Base-by-base conservation (phyloP, 2,329 filamentous ascomycete genomes). In the Emmonsiellopsis sp. region DNA sequence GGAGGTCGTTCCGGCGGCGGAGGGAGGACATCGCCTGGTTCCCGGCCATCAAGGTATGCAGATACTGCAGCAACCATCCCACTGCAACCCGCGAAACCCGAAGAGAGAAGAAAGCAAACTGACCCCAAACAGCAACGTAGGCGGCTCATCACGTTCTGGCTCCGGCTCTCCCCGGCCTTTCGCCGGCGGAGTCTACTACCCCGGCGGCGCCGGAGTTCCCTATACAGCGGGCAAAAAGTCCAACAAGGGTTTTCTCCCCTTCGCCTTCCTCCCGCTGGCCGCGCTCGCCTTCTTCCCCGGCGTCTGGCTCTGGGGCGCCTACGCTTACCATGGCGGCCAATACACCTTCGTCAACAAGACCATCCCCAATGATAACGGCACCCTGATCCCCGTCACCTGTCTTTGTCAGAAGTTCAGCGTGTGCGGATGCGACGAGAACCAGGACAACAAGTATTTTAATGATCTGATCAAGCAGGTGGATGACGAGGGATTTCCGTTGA, bases 371-470 rank as follows among this genome's bases (percentile, higher is more conserved):
- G 58, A 62, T 8, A 81, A 82, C 61, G 67, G 77, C 58, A 73
- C 73, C 0, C 5, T n/a, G 15, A 59, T 78, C 10, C 79, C 79
- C 0, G 76, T 83, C 6, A 67, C 74, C 2, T 85, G 82, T 61
- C 62, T 82, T 38, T 85, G 82, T 63, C 70, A 78, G 55, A 62
- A 76, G 54, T 77, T 78, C 59, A 67, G 64, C 15, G 72, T 74
- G 35, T 85, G 82, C 61, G 79, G 80, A 4, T 85, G 82, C 61
- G 81, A 83, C 53, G 67, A 75, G 41, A 74, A 72, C 57, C 67
- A 67, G 42, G 73, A 76, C 55, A 60, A 61, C 45, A 74, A 70
- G 1, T 75, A 71, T 56, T 65, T 75, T 53, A 61, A 71, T 44
- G 65, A 68, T 10, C 55, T 76, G 1, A 65, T 77, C 56, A 69